A percentile compares a stretch with the other conserved stretches of the same genome.
Conservation (phyloP, 176 grass and related monocot genomes). For the Cenchrus americanus region DNA sequence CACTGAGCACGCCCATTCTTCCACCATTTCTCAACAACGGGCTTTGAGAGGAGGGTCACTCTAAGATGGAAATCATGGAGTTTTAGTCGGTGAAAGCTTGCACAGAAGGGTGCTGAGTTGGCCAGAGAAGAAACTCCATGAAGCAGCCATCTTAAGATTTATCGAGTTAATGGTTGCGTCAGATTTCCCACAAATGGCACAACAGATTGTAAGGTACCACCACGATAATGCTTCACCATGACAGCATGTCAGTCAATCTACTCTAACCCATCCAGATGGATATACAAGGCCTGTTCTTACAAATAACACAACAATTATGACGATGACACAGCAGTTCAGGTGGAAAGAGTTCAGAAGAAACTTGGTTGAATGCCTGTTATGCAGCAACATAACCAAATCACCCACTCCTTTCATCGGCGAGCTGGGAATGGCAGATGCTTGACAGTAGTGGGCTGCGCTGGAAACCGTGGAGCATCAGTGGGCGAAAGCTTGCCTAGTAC, state of each 20-base stretch:
- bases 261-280: slow-evolving; percentile 2
- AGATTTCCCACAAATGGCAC: not conserved
- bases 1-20: not conserved
- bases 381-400: not conserved
- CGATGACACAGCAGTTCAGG: slow-evolving; percentile 5
- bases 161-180: slow-evolving; percentile 28
- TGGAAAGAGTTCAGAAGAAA: slow-evolving; percentile 29
- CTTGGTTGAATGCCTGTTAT: not conserved
- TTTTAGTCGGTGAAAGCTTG: slow-evolving; percentile 45
- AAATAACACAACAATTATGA: not conserved
- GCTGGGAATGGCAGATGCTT: slow-evolving; percentile 39
- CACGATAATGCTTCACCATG: slow-evolving; percentile 8
- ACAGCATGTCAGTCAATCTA: not conserved
- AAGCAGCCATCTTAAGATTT: not conserved
- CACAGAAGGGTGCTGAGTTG: slow-evolving; percentile 15
- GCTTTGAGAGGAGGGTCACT: slow-evolving; percentile 26
- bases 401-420: slow-evolving; percentile 32
- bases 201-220: not conserved
- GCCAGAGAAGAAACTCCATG: not conserved
- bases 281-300: slow-evolving; percentile 24
- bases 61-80: slow-evolving; percentile 33
- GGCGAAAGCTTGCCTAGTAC: slow-evolving; percentile 60
- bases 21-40: slow-evolving; percentile 27
- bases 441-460: slow-evolving; percentile 47
- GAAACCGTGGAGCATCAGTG: slow-evolving; percentile 24